phyloP scores from a whole-genome alignment of 2,329 filamentous ascomycete genomes.

The Neocatenulostroma microsporum region DNA sequence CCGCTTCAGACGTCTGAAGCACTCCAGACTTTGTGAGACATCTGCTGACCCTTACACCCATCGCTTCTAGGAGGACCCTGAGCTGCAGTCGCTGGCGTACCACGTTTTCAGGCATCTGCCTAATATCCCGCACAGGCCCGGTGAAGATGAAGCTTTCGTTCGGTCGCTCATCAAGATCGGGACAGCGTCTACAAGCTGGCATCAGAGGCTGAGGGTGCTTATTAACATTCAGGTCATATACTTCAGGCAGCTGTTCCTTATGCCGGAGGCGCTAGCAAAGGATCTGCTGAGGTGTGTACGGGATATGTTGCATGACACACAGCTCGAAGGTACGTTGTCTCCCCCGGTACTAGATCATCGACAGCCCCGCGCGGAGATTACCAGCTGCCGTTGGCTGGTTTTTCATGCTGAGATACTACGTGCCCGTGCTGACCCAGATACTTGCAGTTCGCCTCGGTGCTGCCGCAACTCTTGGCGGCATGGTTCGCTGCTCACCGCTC shows the following conservation, averaged over 20 bases:
- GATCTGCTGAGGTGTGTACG: constrained; percentile 87
- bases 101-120: constrained; percentile 94
- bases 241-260: constrained; percentile 89
- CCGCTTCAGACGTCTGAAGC: too few relatives aligned
- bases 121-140: constrained; percentile 84
- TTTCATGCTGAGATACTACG: too few relatives aligned
- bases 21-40: too few relatives aligned
- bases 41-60: too few relatives aligned
- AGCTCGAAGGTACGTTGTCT: too few relatives aligned
- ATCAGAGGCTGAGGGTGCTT: constrained; percentile 85
- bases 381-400: too few relatives aligned
- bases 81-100: constrained; percentile 88
- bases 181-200: constrained; percentile 77
- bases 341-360: too few relatives aligned
- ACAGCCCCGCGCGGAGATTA: too few relatives aligned
- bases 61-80: constrained; percentile 96
- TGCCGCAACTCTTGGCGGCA: constrained; percentile 86
- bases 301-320: constrained; percentile 83
- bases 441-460: constrained; percentile 90
- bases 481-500: constrained; percentile 91
- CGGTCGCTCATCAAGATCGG: constrained; percentile 81
- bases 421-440: too few relatives aligned
- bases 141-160: constrained; percentile 79
- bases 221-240: constrained; percentile 99
- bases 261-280: constrained; percentile 64